Base-by-base conservation (phyloP, 2,329 filamentous ascomycete species). In the Monilinia polystroma region DNA sequence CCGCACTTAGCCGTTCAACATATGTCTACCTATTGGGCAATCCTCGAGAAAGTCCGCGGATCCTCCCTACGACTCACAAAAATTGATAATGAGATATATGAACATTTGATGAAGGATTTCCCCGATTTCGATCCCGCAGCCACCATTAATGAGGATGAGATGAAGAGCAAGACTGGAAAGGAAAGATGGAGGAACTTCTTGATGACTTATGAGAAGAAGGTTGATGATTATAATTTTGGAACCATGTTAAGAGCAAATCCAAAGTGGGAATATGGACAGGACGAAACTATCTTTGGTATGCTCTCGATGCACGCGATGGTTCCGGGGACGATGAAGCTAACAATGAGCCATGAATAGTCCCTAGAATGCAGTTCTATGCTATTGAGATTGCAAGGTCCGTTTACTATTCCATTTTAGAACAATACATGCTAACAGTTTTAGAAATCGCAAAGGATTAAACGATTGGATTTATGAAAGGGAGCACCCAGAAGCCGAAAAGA, bases 151-250 rank as follows among this genome's bases (percentile, higher is more conserved):
- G 95, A 99, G 81, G 90, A 97, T 73, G 84, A 91, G 74, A 97
- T 99, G 94, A 99, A 99, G 88, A 97, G 92, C 85, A 96, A 96
- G 82, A 80, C 82, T 18, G 94, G 94, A 77, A 99, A 99, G 83
- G 92, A 96, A 80, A 85, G 86, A 77, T 99, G 95, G 95, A 88
- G 95, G 75, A 91, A 90, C 71, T 99, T 97, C 81, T 90, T 97
- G 85, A 93, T 90, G 84, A 82, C 84, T 70, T 99, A 97, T 78
- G 93, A 98, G 81, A 93, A 96, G 80, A 94, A 86, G 80, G 83
- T 99, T n/a, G 90, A 95, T 70, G 96, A 99, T 80, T 99, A 89
- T 84, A 99, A 97, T 83, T 99, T 97, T 79, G 95, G 95, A 66
- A 97, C 95, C 45, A 93, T 99, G 85, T 78, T 99, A 74, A 87